Evolutionary conservation across 2,329 filamentous ascomycete species (phyloP), one percentile per base, ranked within the genome.

Genomic region (Aotearoamyces nothofagi): DNA sequence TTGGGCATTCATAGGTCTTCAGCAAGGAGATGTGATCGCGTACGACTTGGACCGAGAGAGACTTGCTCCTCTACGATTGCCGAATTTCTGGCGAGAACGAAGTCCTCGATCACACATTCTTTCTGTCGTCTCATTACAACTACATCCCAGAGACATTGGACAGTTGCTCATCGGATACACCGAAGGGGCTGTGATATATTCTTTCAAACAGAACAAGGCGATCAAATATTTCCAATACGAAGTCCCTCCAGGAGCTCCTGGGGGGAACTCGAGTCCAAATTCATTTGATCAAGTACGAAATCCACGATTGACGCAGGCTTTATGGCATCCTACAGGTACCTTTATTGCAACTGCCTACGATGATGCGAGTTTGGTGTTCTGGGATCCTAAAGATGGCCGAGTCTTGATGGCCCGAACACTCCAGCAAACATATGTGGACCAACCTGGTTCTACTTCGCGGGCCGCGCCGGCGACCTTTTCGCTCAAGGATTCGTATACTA

Each of bases 81-180:
- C 83, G 9, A 93, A 93, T 49, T 70, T 93, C 33, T 96, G 87
- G 87, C 62, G 63, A 28, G 69, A 80, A 38, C 64, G 66, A 35
- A 78, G 82, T 39, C 72, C 80, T 0, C 68, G 67, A 31, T 69
- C 75, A 7, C 65, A 73, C 27, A 52, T 74, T 8, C 58, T 67
- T 9, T 64, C 70, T 2, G 61, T 96, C 17, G 67, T 94, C 11
- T 78, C 77, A 10, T 59, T 98, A 46, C 71, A 83, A 34, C 64
- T 96, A 41, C 90, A 96, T 46, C 86, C 90, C 2, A 69, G 84
- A 42, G 90, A 98, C 49, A 81, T 96, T 39, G 90, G 90, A 4
- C 84, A 83, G 45, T 61, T 98, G 15, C 56, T 98, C 33, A 79
- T 98, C 33, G 86, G 78, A n/a, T 98, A 96, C 51, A 71, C 71